Evolutionary conservation across 176 grass and related monocot species (phyloP), one percentile per base, ranked within the genome.

Genomic region (Pharus latifolius): DNA sequence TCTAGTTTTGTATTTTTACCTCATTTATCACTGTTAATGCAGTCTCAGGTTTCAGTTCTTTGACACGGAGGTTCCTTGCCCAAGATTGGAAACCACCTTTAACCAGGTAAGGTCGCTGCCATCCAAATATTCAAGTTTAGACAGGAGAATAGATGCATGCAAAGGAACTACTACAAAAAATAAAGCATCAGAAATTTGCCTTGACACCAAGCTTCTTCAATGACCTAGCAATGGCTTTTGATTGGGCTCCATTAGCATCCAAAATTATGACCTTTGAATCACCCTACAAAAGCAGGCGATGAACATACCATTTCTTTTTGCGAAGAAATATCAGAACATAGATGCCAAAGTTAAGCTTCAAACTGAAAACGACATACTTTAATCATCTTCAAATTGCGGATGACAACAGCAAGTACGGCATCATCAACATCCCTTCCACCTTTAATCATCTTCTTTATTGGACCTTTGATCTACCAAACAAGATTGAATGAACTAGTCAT

Each of bases 81-180:
- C 90, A 99, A 75, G 90, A 89, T 84, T 94, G 79, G 75, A 91
- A 99, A 52, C 95, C 95, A 69, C 95, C 95, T 86, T 99, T 84
- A 72, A 99, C 75, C 38, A 94, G 71, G 77, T 99, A 99, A 65
- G 95, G 75, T 67, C 80, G 86, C 87, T 96, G 80, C 69, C 44
- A 82, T 43, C 12, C 0, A 87, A 77, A 56, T 10, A 67, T 72
- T 69, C 7, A 81, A 87, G 34, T 40, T 81, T 72, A 96, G 64
- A 61, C n/a, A 70, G 10, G 57, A 35, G 44, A 68, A 28, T 5
- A 40, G 9, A 70, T 68, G 10, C 33, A 34, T 58, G 48, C 17
- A 50, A 54, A 48, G 6, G 2, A 74, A 68, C 18, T 58, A 52
- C 0, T 25, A 23, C 24, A 62, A 16, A 43, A 68, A 57, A 51